Conservation (phyloP, 2,329 filamentous ascomycete genomes). For the Neobulgaria alba region DNA sequence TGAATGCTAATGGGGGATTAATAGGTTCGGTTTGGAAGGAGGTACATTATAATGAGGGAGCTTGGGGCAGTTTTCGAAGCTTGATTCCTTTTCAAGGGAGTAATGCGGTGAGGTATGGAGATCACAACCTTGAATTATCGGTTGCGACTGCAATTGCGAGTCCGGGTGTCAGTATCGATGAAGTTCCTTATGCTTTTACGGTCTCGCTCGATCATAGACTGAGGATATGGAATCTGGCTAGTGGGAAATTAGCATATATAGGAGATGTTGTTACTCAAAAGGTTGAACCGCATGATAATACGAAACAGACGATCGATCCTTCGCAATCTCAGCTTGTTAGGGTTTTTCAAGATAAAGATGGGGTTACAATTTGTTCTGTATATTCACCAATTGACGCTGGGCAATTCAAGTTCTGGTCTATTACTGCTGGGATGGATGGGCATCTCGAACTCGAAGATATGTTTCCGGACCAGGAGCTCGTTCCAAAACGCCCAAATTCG, state of each 20-base stretch:
- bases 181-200: constrained; percentile 58
- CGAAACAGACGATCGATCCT: constrained; percentile 72
- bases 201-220: constrained; percentile 84
- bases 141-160: constrained; percentile 55
- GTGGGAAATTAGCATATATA: constrained; percentile 66
- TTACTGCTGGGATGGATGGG: constrained; percentile 48
- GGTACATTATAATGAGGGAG: constrained; percentile 63
- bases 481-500: constrained; percentile 60
- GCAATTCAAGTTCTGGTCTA: constrained; percentile 89
- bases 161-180: constrained; percentile 38
- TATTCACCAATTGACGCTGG: constrained; percentile 83
- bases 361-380: constrained; percentile 57
- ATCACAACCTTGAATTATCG: constrained; percentile 56
- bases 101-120: constrained; percentile 55
- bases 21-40: constrained; percentile 52
- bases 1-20: neutral
- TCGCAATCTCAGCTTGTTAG: constrained; percentile 69
- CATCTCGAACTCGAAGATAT: constrained; percentile 61
- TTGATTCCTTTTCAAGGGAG: constrained; percentile 58
- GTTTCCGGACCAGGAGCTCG: constrained; percentile 57
- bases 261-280: constrained; percentile 68
- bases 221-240: constrained; percentile 82
- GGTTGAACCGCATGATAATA: constrained; percentile 56
- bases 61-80: constrained; percentile 59
- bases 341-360: constrained; percentile 51